A percentile compares a stretch with the other conserved stretches of the same genome.
These are phyloP conservation scores for Aspergillus bertholletiae DNA, from an alignment of 495 filamentous ascomycete species.

Conservation along the genomic window DNA sequence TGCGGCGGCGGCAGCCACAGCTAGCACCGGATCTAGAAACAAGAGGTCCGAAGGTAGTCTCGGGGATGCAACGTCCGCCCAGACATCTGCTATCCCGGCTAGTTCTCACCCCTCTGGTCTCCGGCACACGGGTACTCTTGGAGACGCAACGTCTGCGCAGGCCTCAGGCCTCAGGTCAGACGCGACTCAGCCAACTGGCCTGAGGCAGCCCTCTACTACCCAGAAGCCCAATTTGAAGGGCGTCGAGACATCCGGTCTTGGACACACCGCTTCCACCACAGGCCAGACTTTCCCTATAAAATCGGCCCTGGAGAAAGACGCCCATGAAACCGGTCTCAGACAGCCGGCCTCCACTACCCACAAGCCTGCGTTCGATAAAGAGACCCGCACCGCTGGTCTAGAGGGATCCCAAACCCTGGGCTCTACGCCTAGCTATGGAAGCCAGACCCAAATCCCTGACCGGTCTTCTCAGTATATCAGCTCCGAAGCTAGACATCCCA, in stretches of 20 bases:
- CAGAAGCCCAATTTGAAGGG: not conserved
- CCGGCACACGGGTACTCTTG: not conserved
- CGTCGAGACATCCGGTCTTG: not conserved
- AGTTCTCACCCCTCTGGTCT: no score
- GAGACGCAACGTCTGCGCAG: not conserved
- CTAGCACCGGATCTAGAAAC: not conserved
- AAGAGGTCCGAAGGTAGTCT: not conserved
- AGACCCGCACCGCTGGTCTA: not conserved
- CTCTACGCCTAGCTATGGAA: not conserved
- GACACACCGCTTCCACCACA: not conserved
- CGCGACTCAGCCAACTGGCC: not conserved
- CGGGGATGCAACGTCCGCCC: not conserved
- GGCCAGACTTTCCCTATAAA: not conserved
- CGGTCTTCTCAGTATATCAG: not conserved
- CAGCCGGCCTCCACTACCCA: not conserved
- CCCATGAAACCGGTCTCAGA: not conserved
- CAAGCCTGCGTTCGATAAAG: not conserved
- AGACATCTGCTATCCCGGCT: not conserved
- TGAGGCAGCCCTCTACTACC: not conserved
- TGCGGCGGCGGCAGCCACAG: not conserved
- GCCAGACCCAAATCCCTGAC: not conserved
- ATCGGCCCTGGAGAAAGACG: not conserved
- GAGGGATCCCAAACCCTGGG: not conserved
- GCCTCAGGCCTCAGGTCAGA: not conserved
- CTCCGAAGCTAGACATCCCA: not conserved